A percentile compares a stretch with the other conserved stretches of the same genome.
Conservation (phyloP, 2,329 filamentous ascomycete species). For the Lachnellula occidentalis region DNA sequence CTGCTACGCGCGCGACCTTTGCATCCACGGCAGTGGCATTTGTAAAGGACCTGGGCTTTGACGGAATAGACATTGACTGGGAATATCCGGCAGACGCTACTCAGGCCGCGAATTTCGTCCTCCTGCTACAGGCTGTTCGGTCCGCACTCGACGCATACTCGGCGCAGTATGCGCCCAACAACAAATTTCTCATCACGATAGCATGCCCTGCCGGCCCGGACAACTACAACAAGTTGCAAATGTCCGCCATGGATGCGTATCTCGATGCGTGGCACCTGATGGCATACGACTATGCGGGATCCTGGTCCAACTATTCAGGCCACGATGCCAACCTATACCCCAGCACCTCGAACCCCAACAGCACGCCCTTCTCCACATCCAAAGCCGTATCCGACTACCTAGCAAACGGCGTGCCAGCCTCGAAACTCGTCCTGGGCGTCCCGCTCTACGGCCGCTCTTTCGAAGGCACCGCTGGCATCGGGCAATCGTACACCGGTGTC, state of each 20-base stretch:
- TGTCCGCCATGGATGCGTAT: constrained; percentile 40
- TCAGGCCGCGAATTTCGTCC: constrained; percentile 29
- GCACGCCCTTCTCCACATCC: constrained; percentile 66
- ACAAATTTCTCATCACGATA: constrained; percentile 51
- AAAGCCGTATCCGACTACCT: constrained; percentile 62
- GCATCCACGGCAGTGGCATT: constrained; percentile 63
- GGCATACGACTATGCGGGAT: constrained; percentile 67
- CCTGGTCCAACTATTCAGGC: constrained; percentile 57
- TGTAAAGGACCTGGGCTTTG: constrained; percentile 66
- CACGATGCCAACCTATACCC: constrained; percentile 69
- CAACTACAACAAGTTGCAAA: constrained; percentile 44
- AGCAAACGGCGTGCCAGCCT: constrained; percentile 51
- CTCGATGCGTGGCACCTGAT: constrained; percentile 59
- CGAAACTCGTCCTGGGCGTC: constrained; percentile 72
- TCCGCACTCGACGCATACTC: constrained; percentile 45
- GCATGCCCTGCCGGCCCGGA: constrained; percentile 44
- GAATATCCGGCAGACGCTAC: constrained; percentile 22
- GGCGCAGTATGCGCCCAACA: constrained; percentile 37
- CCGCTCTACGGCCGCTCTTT: constrained; percentile 77
- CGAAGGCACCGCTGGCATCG: constrained; percentile 58
- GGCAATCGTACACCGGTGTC: constrained; percentile 55
- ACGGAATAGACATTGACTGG: constrained; percentile 40
- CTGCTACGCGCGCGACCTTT: constrained; percentile 57
- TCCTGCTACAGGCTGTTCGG: constrained; percentile 28
- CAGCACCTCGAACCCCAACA: constrained; percentile 44